Evolutionary conservation across 257 asterid genomes (phyloP).

Genomic region (Ajuga chamaepitys): DNA sequence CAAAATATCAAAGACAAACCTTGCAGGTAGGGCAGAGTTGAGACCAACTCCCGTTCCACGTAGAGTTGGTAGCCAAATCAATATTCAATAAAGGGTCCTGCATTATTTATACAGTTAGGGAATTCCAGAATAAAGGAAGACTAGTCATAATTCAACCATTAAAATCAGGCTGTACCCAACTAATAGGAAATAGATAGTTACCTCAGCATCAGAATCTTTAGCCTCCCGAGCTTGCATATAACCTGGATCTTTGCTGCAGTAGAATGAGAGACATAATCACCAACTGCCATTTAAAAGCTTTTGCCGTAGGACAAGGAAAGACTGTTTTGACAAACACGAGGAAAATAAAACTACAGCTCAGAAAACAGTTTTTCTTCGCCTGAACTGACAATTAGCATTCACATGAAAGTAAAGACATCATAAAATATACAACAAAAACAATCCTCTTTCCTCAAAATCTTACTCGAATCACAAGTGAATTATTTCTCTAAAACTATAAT

Average conservation of each 20-base stretch:
- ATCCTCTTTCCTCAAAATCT: not conserved
- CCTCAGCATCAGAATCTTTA: slow-evolving; percentile 60
- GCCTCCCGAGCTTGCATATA: slow-evolving; percentile 38
- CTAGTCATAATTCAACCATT: not conserved
- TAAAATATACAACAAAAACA: not conserved
- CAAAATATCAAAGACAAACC: slow-evolving; percentile 35
- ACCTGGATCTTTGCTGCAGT: slow-evolving; percentile 91
- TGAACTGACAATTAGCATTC: not conserved
- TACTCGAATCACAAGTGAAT: not conserved
- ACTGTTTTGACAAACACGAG: not conserved
- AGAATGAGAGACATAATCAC: slow-evolving; percentile 26
- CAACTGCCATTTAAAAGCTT: slow-evolving; percentile 12
- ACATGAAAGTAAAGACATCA: not conserved
- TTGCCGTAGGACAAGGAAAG: not conserved
- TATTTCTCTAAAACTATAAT: not conserved
- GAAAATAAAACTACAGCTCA: not conserved
- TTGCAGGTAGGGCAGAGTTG: slow-evolving; percentile 99
- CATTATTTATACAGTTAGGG: slow-evolving; percentile 9
- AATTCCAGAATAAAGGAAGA: slow-evolving; percentile 4
- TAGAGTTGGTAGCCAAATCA: slow-evolving; percentile 55
- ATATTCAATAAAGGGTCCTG: slow-evolving; percentile 81
- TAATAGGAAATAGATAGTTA: slow-evolving; percentile 18
- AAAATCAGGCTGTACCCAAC: slow-evolving; percentile 15
- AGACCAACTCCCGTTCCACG: slow-evolving; percentile 92
- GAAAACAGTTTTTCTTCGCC: not conserved